These are phyloP conservation scores for Debaryomycetaceae sp. DNA, from an alignment of 1,139 yeast species.

Conservation along the genomic window DNA sequence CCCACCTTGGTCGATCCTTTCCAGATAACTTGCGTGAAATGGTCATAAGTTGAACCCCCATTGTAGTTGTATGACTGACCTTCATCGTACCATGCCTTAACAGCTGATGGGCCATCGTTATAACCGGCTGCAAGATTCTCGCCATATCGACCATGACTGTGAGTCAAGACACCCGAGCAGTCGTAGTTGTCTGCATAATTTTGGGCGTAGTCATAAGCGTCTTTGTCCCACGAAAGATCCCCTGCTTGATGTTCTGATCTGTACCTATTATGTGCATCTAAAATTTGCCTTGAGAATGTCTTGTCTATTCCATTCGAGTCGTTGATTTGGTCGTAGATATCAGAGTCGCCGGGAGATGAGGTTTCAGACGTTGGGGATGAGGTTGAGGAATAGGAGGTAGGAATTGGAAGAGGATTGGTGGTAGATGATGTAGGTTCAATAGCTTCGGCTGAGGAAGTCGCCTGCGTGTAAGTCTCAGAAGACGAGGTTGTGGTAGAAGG, in stretches of 20 bases:
- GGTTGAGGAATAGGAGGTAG: constrained; percentile 1
- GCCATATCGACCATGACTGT: constrained; percentile 78
- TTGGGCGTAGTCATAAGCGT: constrained; percentile 64
- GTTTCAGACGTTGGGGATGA: constrained; percentile 6
- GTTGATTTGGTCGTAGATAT: constrained; percentile 10
- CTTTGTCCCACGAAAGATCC: constrained; percentile 59
- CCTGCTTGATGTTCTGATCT: constrained; percentile 65
- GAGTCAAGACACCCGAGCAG: constrained; percentile 66
- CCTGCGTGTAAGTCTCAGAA: background rate
- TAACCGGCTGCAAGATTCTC: constrained; percentile 84
- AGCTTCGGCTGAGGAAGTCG: constrained; percentile 8
- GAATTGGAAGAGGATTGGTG: constrained; percentile 1
- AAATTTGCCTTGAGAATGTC: constrained; percentile 36
- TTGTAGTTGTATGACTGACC: constrained; percentile 53
- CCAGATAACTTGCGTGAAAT: constrained; percentile 89
- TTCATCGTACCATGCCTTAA: constrained; percentile 84
- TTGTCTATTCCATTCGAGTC: constrained; percentile 18
- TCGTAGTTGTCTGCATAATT: constrained; percentile 60
- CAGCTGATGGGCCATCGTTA: constrained; percentile 50
- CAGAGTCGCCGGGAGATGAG: constrained; percentile 6
- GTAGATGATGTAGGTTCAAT: constrained; percentile 6
- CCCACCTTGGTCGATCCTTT: constrained; percentile 64
- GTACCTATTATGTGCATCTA: constrained; percentile 63
- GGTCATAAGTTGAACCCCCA: constrained; percentile 42
- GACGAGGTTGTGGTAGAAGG: background rate